A percentile compares a stretch with the other conserved stretches of the same genome.
Evolutionary conservation across 306 rosid genomes (phyloP).

Genomic region (Inga laurina): DNA sequence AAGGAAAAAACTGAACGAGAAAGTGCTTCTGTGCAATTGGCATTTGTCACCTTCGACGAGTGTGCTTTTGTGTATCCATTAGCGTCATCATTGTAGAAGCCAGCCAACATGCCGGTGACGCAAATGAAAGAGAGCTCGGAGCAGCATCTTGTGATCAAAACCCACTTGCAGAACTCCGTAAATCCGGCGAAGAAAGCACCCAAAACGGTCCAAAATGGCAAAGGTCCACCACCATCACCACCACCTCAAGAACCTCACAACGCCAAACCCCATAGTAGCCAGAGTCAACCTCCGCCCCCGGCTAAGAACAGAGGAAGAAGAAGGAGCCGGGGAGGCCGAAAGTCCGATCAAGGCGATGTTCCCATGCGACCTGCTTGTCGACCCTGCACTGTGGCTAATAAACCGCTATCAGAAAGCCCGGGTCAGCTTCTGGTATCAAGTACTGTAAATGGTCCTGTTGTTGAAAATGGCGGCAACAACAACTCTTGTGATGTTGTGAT

Average conservation of each 20-base stretch:
- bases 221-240: constrained; percentile 66
- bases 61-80: constrained; percentile 26
- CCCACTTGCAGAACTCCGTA: constrained; percentile 74
- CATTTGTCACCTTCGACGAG: constrained; percentile 35
- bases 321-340: constrained; percentile 80
- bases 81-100: constrained; percentile 18
- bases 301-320: constrained; percentile 77
- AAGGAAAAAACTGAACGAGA: constrained; percentile 31
- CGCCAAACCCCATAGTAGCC: constrained; percentile 47
- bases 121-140: constrained; percentile 93
- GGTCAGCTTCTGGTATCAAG: constrained; percentile 33
- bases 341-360: constrained; percentile 83
- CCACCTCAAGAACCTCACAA: constrained; percentile 53
- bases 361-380: constrained; percentile 82
- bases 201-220: constrained; percentile 78
- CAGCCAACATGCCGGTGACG: constrained; percentile 80
- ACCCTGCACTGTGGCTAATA: constrained; percentile 56
- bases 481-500: constrained; percentile 52
- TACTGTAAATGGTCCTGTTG: constrained; percentile 39
- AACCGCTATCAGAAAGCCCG: constrained; percentile 36
- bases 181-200: constrained; percentile 61
- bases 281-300: constrained; percentile 56
- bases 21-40: constrained; percentile 26
- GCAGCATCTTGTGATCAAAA: constrained; percentile 90
- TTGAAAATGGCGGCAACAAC: constrained; percentile 47